Conservation (phyloP, 352 stramenopile genomes). For the Phytopythium sindhum region DNA sequence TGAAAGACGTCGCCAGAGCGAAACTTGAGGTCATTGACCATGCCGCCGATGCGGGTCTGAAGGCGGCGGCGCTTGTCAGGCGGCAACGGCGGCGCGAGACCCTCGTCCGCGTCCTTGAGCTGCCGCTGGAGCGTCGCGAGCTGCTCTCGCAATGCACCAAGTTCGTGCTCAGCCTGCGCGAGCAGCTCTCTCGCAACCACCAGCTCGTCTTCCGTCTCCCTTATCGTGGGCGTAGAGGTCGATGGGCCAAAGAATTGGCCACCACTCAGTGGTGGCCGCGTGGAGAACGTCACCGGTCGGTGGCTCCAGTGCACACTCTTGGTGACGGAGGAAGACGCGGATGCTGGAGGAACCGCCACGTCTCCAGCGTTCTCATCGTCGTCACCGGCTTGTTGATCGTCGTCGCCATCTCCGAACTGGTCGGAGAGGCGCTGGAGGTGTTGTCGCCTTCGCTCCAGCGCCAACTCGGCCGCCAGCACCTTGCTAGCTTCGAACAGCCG, state of each 20-base stretch:
- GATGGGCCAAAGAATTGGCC: not conserved
- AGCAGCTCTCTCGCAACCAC: constrained; percentile 55
- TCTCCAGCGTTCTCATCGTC: not conserved
- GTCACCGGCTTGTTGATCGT: not conserved
- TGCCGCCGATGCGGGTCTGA: constrained; percentile 40
- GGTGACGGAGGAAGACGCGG: not conserved
- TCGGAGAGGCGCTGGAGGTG: constrained; percentile 1
- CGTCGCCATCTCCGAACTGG: not conserved
- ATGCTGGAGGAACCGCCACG: not conserved
- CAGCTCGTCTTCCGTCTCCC: constrained; percentile 45
- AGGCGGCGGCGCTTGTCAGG: constrained; percentile 45
- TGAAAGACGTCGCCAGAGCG: constrained; percentile 69
- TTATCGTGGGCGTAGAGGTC: not conserved
- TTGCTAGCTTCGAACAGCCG: constrained; percentile 53
- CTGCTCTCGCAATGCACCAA: constrained; percentile 55
- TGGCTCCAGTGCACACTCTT: constrained; percentile 43
- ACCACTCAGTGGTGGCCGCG: not conserved
- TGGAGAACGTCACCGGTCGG: constrained; percentile 17
- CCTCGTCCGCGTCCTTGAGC: constrained; percentile 21
- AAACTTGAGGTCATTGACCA: constrained; percentile 64
- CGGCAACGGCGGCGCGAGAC: constrained; percentile 8
- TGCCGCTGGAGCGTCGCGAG: constrained; percentile 41
- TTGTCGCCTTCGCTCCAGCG: constrained; percentile 14
- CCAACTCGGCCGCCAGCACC: constrained; percentile 40
- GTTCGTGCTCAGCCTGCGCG: constrained; percentile 55